Conservation (phyloP, 352 stramenopile genomes). For the Pilasporangium apinafurcum region DNA sequence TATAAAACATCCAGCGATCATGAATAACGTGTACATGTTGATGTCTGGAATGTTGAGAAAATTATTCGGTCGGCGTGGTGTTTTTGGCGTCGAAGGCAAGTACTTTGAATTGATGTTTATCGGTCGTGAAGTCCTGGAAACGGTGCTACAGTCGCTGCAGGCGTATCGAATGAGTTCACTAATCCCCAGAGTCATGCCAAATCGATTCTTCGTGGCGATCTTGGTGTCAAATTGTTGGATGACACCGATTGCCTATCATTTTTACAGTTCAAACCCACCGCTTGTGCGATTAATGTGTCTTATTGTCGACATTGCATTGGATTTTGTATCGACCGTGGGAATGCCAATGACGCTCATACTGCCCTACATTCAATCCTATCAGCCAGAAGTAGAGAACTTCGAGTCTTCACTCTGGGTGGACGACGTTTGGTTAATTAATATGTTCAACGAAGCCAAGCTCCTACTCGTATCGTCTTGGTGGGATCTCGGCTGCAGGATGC, state of each 20-base stretch:
- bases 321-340: slow-evolving; percentile 10
- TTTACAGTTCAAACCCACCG: not conserved
- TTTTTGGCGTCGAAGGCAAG: slow-evolving; percentile 14
- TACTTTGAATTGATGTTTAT: slow-evolving; percentile 16
- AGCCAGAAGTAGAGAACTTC: slow-evolving; percentile 1
- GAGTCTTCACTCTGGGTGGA: slow-evolving; percentile 8
- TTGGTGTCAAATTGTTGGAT: slow-evolving; percentile 15
- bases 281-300: slow-evolving; percentile 7
- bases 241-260: slow-evolving; percentile 1
- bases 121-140: slow-evolving; percentile 15
- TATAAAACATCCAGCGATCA: no score
- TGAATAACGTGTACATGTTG: not conserved
- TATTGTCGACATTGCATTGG: slow-evolving; percentile 11
- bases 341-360: slow-evolving; percentile 7
- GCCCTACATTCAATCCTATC: slow-evolving; percentile 4
- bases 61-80: slow-evolving; percentile 1
- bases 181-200: slow-evolving; percentile 6
- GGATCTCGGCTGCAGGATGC: slow-evolving; percentile 18
- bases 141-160: slow-evolving; percentile 15
- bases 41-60: not conserved
- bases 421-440: slow-evolving; percentile 19
- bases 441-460: slow-evolving; percentile 12
- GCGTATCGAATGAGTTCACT: slow-evolving; percentile 14
- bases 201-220: slow-evolving; percentile 7
- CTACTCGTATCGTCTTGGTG: slow-evolving; percentile 24